Base-by-base conservation (phyloP, 148 eudicot species). In the Chenopodium suecicum region DNA sequence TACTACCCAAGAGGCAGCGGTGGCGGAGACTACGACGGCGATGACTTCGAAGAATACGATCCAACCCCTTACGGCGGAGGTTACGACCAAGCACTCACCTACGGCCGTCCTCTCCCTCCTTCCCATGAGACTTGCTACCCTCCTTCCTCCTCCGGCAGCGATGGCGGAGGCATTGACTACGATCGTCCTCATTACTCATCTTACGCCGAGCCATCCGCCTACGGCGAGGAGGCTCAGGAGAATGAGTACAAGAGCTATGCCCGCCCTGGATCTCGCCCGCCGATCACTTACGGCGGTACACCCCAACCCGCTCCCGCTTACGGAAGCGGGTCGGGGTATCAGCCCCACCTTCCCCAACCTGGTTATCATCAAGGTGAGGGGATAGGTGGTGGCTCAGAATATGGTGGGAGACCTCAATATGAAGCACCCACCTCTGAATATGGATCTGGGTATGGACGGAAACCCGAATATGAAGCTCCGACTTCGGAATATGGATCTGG, bases 41-140 rank as follows among this genome's bases (percentile, higher is more conserved):
- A 91, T 82, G 97, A 93, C 80, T 95, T 93, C 86, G 92, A 91
- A 74, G 98, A 95, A 86, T 91, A 77, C 87, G 97, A 95, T 44
- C 74, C 97, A 4, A 92, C 98, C 80, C 98, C 98, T 0, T 93
- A 95, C 86, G 89, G 87, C 68, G 98, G 98, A 23, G 98, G 98
- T 0, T 93, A 95, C 92, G 97, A 93, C 86, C 92, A 92, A 17
- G 4, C 77, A 17, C 78, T 91, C 54, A 88, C 92, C 72, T 95
- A 90, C 88, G 98, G 98, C 84, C 98, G 94, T 47, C 89, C 98
- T 19, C 87, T 95, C 31, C 82, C 90, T 2, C 94, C 97, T 0
- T 92, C 91, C 32, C 92, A 92, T 0, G 91, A 90, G 23, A 95
- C 62, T 75, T 95, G 98, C 89, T 94, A 95, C 89, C 86, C 91